These are phyloP conservation scores for Elymus sibiricus DNA, from an alignment of 176 grass and related monocot species.

Conservation along the genomic window DNA sequence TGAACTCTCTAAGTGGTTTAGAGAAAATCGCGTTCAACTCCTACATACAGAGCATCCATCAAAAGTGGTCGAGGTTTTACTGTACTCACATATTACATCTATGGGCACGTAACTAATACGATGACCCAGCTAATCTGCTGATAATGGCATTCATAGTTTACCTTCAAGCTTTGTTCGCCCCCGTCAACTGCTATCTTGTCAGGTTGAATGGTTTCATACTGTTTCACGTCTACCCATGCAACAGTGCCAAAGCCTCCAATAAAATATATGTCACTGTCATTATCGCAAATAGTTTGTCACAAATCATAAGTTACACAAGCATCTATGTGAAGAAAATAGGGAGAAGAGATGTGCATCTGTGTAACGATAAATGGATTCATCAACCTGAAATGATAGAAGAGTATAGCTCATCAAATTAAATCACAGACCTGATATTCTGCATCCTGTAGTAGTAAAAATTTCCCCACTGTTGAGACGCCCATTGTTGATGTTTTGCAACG, in stretches of 20 bases:
- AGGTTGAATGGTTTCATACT: constrained; percentile 80
- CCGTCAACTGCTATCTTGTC: constrained; percentile 94
- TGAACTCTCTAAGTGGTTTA: constrained; percentile 80
- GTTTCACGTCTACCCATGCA: constrained; percentile 92
- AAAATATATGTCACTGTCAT: constrained; percentile 88
- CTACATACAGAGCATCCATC: constrained; percentile 35
- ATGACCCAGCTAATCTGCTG: neutral
- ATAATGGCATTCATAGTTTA: constrained; percentile 20
- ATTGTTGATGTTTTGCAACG: constrained; percentile 94
- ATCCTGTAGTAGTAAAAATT: constrained; percentile 99
- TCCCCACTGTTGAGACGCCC: constrained; percentile 98
- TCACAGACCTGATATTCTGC: constrained; percentile 82
- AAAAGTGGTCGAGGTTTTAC: neutral
- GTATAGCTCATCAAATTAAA: constrained; percentile 5
- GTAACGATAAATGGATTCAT: neutral
- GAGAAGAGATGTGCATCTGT: neutral
- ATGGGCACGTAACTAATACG: neutral
- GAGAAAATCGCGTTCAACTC: constrained; percentile 95
- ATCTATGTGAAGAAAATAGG: neutral
- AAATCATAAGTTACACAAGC: constrained; percentile 11
- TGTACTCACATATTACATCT: neutral
- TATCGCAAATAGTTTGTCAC: constrained; percentile 13
- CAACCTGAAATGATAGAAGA: constrained; percentile 8
- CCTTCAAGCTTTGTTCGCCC: constrained; percentile 88
- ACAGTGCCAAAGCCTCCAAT: constrained; percentile 99